Evolutionary conservation across 73 alveolate genomes (phyloP).

Genomic region (Uronychia setigera): DNA sequence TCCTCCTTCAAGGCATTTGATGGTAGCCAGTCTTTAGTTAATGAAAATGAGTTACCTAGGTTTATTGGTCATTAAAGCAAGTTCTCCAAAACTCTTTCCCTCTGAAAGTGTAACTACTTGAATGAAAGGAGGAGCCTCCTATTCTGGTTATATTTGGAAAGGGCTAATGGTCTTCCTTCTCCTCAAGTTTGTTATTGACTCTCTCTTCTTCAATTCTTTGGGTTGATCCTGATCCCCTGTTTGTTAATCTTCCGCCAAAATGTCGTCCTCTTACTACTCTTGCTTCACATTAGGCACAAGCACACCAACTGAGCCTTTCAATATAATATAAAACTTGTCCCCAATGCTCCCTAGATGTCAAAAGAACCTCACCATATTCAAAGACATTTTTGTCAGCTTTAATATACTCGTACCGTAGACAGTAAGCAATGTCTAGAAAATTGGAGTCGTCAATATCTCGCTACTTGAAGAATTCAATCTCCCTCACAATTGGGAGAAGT

Average conservation of each 20-base stretch:
- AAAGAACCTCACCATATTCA: slow-evolving; percentile 18
- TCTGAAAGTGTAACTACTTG: slow-evolving; percentile 17
- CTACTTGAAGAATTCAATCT: slow-evolving; percentile 31
- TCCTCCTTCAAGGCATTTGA: slow-evolving; percentile 34
- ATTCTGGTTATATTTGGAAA: not conserved
- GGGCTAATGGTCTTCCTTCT: not conserved
- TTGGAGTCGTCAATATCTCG: slow-evolving; percentile 35
- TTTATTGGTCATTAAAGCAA: slow-evolving; percentile 64
- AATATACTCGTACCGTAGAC: slow-evolving; percentile 30
- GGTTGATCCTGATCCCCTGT: not conserved
- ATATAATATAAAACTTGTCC: not conserved
- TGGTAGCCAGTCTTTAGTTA: slow-evolving; percentile 62
- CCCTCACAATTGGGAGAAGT: not conserved
- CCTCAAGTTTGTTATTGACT: no score
- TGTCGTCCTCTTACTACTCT: not conserved
- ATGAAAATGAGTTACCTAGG: slow-evolving; percentile 28
- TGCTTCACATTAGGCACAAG: not conserved
- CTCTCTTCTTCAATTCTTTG: no score
- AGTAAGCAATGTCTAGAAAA: slow-evolving; percentile 23
- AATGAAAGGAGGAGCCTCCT: not conserved
- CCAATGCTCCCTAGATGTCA: not conserved
- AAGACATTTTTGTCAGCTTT: slow-evolving; percentile 12
- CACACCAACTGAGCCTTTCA: not conserved
- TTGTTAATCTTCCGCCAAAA: not conserved
- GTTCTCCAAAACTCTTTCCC: slow-evolving; percentile 78